phyloP scores from a whole-genome alignment of 495 filamentous ascomycete species.

The Staphylotrichum longicolle region DNA sequence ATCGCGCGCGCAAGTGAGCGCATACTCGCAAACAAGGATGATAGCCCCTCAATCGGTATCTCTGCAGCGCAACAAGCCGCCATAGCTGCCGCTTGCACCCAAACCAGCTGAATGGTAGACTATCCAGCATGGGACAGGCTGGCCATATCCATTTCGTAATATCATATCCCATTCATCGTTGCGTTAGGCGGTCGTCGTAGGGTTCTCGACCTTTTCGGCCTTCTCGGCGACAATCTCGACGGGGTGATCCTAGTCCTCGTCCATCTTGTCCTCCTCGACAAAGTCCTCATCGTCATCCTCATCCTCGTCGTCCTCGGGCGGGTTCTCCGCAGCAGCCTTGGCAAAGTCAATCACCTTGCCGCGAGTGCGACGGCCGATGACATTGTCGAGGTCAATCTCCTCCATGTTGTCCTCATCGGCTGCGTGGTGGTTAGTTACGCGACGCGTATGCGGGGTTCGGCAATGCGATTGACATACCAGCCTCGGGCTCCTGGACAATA shows the following conservation, averaged over 20 bases:
- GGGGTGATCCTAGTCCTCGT: conserved; percentile 41
- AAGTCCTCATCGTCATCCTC: conserved; percentile 73
- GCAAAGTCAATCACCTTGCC: conserved; percentile 78
- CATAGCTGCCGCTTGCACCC: neutral
- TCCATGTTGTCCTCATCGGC: conserved; percentile 76
- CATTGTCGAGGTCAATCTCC: conserved; percentile 86
- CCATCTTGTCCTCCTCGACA: conserved; percentile 49
- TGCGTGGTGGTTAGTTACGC: conserved; percentile 14
- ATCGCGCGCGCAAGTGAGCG: neutral
- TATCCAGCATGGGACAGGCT: conserved; percentile 10
- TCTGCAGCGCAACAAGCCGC: neutral
- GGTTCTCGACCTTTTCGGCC: neutral
- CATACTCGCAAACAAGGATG: neutral
- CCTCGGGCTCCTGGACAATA: conserved; percentile 37
- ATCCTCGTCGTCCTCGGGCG: conserved; percentile 69
- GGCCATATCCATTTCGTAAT: conserved; percentile 17
- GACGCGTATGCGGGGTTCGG: neutral
- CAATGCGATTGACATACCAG: conserved; percentile 37
- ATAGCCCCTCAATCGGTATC: neutral
- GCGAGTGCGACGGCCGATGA: conserved; percentile 88
- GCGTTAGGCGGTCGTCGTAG: neutral
- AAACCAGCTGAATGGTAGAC: neutral
- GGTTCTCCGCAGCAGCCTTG: conserved; percentile 69
- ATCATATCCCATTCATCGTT: conserved; percentile 17
- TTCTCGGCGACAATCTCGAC: neutral